phyloP scores from a whole-genome alignment of 1,139 yeast genomes.

The Sugiyamaella sp. region DNA sequence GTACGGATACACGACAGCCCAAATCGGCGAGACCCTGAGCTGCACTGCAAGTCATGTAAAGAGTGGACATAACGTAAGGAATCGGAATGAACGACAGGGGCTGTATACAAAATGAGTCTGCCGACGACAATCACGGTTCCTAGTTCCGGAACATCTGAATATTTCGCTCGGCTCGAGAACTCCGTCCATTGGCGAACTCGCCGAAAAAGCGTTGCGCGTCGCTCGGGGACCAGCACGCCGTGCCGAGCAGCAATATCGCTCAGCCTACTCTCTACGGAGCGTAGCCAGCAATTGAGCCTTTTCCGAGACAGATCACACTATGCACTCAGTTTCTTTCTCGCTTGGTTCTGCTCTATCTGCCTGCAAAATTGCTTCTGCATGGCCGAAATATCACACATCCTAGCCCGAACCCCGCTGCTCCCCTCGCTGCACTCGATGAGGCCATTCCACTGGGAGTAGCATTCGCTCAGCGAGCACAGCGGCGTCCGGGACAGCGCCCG shows the following conservation, averaged over 20 bases:
- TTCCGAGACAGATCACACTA: too few relatives aligned
- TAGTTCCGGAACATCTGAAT: background rate
- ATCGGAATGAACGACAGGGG: conserved; percentile 2
- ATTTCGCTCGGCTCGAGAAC: background rate
- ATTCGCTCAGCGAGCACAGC: background rate
- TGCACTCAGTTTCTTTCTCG: background rate
- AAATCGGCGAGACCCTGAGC: background rate
- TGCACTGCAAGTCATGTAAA: too few relatives aligned
- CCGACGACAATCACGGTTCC: background rate
- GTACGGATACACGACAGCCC: background rate
- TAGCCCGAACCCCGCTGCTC: background rate
- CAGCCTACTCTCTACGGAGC: too few relatives aligned
- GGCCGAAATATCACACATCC: too few relatives aligned
- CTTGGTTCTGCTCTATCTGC: background rate
- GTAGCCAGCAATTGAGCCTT: too few relatives aligned
- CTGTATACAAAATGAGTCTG: background rate
- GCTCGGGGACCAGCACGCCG: too few relatives aligned
- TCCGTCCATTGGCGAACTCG: too few relatives aligned
- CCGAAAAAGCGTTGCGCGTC: too few relatives aligned
- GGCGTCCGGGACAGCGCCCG: background rate
- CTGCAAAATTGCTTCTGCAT: too few relatives aligned
- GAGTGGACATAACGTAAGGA: background rate
- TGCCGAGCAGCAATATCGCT: too few relatives aligned
- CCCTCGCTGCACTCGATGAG: background rate
- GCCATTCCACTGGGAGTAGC: background rate